Percentiles rank a stretch among this genome's conserved stretches.
phyloP scores from a whole-genome alignment of 116 monocot species.

The Trichopus zeylanicus region DNA sequence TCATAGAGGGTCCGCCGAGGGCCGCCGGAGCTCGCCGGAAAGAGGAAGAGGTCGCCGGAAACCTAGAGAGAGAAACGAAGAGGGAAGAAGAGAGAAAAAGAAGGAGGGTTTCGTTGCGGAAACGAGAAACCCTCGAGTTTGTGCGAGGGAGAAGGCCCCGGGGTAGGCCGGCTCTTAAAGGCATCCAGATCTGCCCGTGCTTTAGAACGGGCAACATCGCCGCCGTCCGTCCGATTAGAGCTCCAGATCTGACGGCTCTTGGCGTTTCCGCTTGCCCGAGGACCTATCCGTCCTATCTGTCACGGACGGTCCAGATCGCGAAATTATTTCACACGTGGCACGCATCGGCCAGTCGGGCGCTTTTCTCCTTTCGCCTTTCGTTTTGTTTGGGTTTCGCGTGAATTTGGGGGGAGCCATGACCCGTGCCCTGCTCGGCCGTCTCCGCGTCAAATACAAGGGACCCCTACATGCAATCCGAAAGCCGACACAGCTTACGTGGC shows the following conservation, averaged over 20 bases:
- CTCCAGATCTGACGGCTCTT: slow-evolving; percentile 18
- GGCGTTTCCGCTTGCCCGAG: background rate
- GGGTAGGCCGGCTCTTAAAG: slow-evolving; percentile 19
- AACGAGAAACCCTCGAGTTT: slow-evolving; percentile 1
- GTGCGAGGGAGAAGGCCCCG: slow-evolving; percentile 8
- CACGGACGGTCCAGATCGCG: slow-evolving; percentile 27
- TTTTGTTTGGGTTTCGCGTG: slow-evolving; percentile 21
- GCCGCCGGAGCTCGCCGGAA: background rate
- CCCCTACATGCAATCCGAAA: background rate
- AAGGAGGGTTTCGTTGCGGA: slow-evolving; percentile 1
- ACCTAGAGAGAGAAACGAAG: background rate
- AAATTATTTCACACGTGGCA: slow-evolving; percentile 17
- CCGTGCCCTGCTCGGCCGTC: slow-evolving; percentile 1
- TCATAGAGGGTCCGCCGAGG: background rate
- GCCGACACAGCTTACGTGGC: background rate
- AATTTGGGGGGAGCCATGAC: slow-evolving; percentile 29
- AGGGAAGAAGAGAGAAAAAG: slow-evolving; percentile 1
- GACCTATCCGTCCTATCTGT: slow-evolving; percentile 25
- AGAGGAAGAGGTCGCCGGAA: background rate
- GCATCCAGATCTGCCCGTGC: slow-evolving; percentile 21
- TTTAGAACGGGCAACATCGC: slow-evolving; percentile 4
- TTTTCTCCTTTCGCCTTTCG: slow-evolving; percentile 2
- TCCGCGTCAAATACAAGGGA: background rate
- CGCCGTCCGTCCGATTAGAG: background rate
- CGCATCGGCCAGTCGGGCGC: slow-evolving; percentile 6